Evolutionary conservation across 2,329 filamentous ascomycete species (phyloP).

Genomic region (Cadophora sp.): DNA sequence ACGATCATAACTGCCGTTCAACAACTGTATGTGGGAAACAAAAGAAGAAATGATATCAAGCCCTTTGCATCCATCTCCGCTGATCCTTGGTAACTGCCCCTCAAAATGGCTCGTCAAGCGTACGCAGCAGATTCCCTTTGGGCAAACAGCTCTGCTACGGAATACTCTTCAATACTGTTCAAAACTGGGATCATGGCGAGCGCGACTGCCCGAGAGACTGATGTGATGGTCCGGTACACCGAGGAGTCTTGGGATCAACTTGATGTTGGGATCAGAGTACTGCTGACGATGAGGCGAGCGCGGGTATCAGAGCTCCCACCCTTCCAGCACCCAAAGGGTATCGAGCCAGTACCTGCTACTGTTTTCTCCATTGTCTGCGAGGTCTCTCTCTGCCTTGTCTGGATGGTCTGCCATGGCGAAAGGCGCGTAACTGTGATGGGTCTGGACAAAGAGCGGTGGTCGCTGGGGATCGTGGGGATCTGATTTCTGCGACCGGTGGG

Average conservation of each 20-base stretch:
- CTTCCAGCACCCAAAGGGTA: neutral
- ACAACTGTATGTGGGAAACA: slow-evolving; percentile 10
- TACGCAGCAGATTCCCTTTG: neutral
- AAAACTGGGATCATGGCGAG: neutral
- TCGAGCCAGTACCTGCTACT: neutral
- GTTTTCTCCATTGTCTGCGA: neutral
- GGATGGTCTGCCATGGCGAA: too few species aligned
- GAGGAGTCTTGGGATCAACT: neutral
- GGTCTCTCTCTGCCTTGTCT: neutral
- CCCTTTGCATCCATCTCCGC: neutral
- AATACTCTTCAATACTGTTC: neutral
- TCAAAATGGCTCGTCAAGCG: neutral
- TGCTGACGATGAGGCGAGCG: neutral
- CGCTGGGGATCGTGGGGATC: neutral
- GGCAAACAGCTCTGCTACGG: neutral
- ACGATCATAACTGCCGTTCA: slow-evolving; percentile 25
- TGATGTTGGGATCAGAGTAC: neutral
- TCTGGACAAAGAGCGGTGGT: slow-evolving; percentile 5
- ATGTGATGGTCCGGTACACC: neutral
- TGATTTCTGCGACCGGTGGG: neutral
- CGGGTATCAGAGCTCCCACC: neutral
- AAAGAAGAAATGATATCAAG: neutral
- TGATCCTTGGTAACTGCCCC: neutral
- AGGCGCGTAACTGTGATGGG: neutral
- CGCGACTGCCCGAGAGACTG: neutral